Evolutionary conservation across 192 early-diverging fungal species (phyloP).

Genomic region (Podila clonocystis): DNA sequence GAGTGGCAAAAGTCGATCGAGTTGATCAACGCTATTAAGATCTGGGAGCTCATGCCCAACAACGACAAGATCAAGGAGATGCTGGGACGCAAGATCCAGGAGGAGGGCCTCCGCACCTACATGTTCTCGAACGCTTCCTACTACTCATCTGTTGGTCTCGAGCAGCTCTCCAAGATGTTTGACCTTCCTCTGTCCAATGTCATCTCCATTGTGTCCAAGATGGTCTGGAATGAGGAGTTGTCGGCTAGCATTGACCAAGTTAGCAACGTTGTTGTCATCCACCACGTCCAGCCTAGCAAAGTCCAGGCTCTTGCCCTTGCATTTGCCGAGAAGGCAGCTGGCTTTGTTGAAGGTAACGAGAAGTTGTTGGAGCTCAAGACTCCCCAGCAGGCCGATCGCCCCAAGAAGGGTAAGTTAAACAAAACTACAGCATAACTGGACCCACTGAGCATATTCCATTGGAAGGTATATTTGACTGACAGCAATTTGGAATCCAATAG

Average conservation of each 20-base stretch:
- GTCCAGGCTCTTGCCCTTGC: slow-evolving; percentile 89
- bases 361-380: slow-evolving; percentile 83
- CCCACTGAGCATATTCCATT: no score
- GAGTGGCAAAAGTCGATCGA: slow-evolving; percentile 94
- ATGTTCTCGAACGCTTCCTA: slow-evolving; percentile 92
- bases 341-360: slow-evolving; percentile 92
- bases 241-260: slow-evolving; percentile 90
- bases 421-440: not conserved
- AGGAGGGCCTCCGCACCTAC: slow-evolving; percentile 96
- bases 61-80: slow-evolving; percentile 89
- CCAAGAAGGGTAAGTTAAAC: slow-evolving; percentile 38
- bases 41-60: slow-evolving; percentile 94
- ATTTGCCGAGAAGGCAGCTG: slow-evolving; percentile 87
- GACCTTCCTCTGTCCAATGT: slow-evolving; percentile 72
- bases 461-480: not conserved
- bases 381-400: slow-evolving; percentile 43
- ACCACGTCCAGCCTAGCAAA: slow-evolving; percentile 76
- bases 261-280: slow-evolving; percentile 80
- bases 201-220: slow-evolving; percentile 84
- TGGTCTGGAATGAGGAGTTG: slow-evolving; percentile 96
- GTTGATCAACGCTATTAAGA: slow-evolving; percentile 90
- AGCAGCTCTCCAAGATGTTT: slow-evolving; percentile 90
- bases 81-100: slow-evolving; percentile 90
- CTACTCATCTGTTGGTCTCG: slow-evolving; percentile 89
- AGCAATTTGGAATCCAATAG: not conserved